Base-by-base conservation (phyloP, 2,329 filamentous ascomycete species). In the Fusarium brevicatenulatum region DNA sequence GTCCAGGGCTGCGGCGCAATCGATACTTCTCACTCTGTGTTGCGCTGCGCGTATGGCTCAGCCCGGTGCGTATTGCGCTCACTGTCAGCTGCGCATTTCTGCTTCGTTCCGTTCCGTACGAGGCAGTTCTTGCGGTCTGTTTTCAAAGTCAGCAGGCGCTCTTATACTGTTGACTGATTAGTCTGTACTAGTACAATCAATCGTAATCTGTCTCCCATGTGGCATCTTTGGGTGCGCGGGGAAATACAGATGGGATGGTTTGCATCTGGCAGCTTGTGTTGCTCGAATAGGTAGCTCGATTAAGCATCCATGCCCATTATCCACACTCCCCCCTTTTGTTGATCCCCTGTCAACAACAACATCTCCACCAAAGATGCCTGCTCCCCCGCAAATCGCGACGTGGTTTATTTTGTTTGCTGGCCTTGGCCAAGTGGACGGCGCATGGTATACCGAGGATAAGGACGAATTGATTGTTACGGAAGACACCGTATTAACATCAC, bases 371-470 rank as follows among this genome's bases (percentile, higher is more conserved):
- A 23, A 28, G 49, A 72, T 72, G 68, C 70, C 64, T 72, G 70
- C 68, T 72, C 55, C 70, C 70, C 70, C 70, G 70, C 70, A 72
- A 70, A 57, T 71, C 57, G 25, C 58, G 40, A 68, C 69, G 66
- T 68, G 68, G 52, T 62, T 39, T 54, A 40, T 54, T 54, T 54
- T 66, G 52, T 52, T 61, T 70, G 47, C 55, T 70, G 66, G 68
- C 68, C 50, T 70, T 47, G 65, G 43, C 67, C 67, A 55, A 34
- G 43, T 59, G 67, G 69, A 69, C 66, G 50, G 63, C 69, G 63
- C 57, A 56, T 32, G 63, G 50, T 64, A 64, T 36, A 61, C 46
- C 68, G 67, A 70, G 55, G 44, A 60, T 55, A 43, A 53, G 40
- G 42, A 52, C 46, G 49, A 46, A 49, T 58, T 56, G 40, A 43